Evolutionary conservation across 1,284 basidiomycete genomes (phyloP), one percentile per base, ranked within the genome.

Genomic region (Apiotrichum brassicae): DNA sequence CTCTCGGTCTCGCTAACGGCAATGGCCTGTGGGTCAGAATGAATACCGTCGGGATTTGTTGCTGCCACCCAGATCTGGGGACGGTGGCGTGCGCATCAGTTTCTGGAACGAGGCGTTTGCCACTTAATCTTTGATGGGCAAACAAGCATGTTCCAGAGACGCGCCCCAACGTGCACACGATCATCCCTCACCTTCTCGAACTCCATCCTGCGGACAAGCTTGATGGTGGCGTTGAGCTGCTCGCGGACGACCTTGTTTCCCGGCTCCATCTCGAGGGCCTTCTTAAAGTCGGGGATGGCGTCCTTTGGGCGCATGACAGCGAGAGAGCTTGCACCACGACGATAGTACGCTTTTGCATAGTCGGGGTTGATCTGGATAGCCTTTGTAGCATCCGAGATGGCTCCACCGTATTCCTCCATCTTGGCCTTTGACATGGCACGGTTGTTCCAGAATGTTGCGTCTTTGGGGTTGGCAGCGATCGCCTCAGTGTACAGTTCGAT

Each of bases 271-370:
- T 78, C 70, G 23, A 95, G 73, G 8, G 94, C 84, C 71, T 84
- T 87, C 73, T 85, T 88, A 72, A 95, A 86, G 73, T 97, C 92
- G 19, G 80, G 74, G 16, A 95, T 80, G 4, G 93, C 91, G 41
- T 82, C 75, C 58, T 87, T 87, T 38, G 86, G 86, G 64, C 86
- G 85, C 52, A 97, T 75, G 46, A 91, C 87, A 65, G 94, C 87
- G 51, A 99, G 79, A 64, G 94, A 83, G 57, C 92, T 95, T 61
- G 86, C 85, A 43, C 89, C 94, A 44, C 95, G 86, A 55, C 92
- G 87, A 66, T 68, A 75, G 60, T 66, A 70, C 3, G 70, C 70
- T 71, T 98, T 98, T 50, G 85, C 84, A 69, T 95, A 97, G 62
- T 83, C 85, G 1, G 87, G 81, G 73, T 98, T 90, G 57, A 97